A percentile compares a stretch with the other conserved stretches of the same genome.
Conservation (phyloP, 805 yeast species). For the Candida verbasci region DNA sequence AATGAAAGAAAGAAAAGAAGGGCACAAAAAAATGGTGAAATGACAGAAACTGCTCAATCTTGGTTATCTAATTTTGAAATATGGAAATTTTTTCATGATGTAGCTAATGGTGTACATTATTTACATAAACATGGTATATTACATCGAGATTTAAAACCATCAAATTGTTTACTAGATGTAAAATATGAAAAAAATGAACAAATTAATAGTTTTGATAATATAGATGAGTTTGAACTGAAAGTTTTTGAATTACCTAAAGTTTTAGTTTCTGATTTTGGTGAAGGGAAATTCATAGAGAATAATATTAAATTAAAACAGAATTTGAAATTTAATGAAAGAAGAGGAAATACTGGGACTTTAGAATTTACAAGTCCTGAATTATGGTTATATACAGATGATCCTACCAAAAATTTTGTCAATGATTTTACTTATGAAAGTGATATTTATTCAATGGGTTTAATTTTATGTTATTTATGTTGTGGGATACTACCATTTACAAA, state of each 20-base stretch:
- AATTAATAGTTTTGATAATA: not conserved
- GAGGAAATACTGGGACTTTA: slow-evolving; percentile 84
- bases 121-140: slow-evolving; percentile 71
- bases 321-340: slow-evolving; percentile 38
- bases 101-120: slow-evolving; percentile 65
- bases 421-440: slow-evolving; percentile 74
- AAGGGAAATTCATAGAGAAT: slow-evolving; percentile 67
- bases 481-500: slow-evolving; percentile 58
- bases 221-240: slow-evolving; percentile 12
- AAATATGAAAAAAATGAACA: slow-evolving; percentile 13
- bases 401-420: slow-evolving; percentile 30
- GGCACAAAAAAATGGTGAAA: slow-evolving; percentile 9
- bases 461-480: slow-evolving; percentile 70
- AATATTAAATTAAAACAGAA: slow-evolving; percentile 9
- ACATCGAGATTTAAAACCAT: slow-evolving; percentile 88
- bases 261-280: slow-evolving; percentile 86
- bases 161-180: slow-evolving; percentile 66
- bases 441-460: slow-evolving; percentile 79
- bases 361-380: slow-evolving; percentile 89
- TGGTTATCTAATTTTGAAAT: slow-evolving; percentile 58
- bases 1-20: slow-evolving; percentile 23
- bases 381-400: slow-evolving; percentile 31
- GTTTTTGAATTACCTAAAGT: slow-evolving; percentile 52
- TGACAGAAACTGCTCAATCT: not conserved
- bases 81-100: slow-evolving; percentile 62